Percentiles rank a stretch among this genome's conserved stretches.
Conservation (phyloP, 1,139 yeast species). For the Tardiomyces blankii region DNA sequence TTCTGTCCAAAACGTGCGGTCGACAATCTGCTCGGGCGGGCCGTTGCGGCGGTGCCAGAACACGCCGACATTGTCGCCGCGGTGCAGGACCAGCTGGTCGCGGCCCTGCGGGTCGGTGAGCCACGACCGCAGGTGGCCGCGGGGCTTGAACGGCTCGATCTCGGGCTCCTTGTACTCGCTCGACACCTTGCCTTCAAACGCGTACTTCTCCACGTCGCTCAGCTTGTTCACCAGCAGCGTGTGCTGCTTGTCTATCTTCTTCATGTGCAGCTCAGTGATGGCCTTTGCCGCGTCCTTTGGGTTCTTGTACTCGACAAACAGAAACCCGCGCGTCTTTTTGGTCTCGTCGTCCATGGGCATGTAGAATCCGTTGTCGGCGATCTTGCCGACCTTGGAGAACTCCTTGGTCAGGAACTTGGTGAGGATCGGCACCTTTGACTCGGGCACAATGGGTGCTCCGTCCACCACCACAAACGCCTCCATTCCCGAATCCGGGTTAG, state of each 20-base stretch:
- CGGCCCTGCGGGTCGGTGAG: conserved; percentile 80
- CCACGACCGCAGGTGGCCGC: conserved; percentile 81
- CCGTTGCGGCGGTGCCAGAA: conserved; percentile 77
- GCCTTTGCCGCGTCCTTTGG: conserved; percentile 66
- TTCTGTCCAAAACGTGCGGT: conserved; percentile 77
- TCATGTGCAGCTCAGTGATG: conserved; percentile 70
- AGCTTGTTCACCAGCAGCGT: conserved; percentile 76
- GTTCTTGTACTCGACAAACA: conserved; percentile 73
- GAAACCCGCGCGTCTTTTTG: conserved; percentile 66
- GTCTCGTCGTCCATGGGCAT: conserved; percentile 79
- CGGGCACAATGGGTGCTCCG: conserved; percentile 95
- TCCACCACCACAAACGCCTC: conserved; percentile 82
- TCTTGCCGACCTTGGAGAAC: conserved; percentile 61
- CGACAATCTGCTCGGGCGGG: conserved; percentile 67
- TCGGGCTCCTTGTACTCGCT: conserved; percentile 62
- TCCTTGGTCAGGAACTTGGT: conserved; percentile 78
- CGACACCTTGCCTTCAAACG: conserved; percentile 52
- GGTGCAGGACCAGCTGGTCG: conserved; percentile 80
- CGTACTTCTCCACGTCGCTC: conserved; percentile 76
- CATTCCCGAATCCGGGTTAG: conserved; percentile 48
- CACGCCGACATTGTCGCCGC: conserved; percentile 70
- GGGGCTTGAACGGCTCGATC: conserved; percentile 59
- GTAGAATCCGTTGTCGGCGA: conserved; percentile 49
- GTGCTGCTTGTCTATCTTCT: conserved; percentile 90
- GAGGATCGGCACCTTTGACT: conserved; percentile 72